phyloP scores from a whole-genome alignment of 495 filamentous ascomycete species.

The Penicillium bialowiezense region DNA sequence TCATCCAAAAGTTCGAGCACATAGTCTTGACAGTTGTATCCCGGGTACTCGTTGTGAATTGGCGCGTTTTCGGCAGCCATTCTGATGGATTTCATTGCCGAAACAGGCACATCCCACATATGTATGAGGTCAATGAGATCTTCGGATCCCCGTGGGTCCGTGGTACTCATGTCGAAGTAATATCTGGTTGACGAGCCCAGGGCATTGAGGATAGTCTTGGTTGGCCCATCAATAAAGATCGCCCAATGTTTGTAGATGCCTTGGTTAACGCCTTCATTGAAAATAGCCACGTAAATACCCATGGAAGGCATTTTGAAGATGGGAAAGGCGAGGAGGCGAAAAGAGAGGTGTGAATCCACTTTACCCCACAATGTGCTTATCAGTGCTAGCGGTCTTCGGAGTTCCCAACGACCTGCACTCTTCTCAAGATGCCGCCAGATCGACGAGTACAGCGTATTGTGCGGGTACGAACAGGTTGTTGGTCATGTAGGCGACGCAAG shows the following conservation, averaged over 20 bases:
- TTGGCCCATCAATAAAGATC: background rate
- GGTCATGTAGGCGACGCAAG: constrained; percentile 82
- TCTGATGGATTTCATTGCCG: too few relatives aligned
- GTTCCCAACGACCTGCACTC: background rate
- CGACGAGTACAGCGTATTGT: constrained; percentile 32
- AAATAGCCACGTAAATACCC: background rate
- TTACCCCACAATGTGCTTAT: background rate
- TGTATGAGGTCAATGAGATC: background rate
- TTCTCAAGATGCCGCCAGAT: constrained; percentile 27
- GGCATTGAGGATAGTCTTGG: background rate
- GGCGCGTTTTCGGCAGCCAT: too few relatives aligned
- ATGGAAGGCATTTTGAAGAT: background rate
- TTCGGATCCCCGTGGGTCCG: background rate
- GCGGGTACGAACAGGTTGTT: constrained; percentile 65
- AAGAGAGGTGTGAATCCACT: background rate
- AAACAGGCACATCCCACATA: too few relatives aligned
- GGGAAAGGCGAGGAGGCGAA: background rate
- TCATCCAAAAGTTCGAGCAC: too few relatives aligned
- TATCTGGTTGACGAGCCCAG: background rate
- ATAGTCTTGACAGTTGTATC: too few relatives aligned
- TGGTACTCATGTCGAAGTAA: background rate
- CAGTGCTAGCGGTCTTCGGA: background rate
- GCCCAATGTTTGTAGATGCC: background rate
- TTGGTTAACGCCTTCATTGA: background rate
- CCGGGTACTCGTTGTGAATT: too few relatives aligned